Evolutionary conservation across 2,329 filamentous ascomycete species (phyloP), one percentile per base, ranked within the genome.

Genomic region (Thielaviopsis populi): DNA sequence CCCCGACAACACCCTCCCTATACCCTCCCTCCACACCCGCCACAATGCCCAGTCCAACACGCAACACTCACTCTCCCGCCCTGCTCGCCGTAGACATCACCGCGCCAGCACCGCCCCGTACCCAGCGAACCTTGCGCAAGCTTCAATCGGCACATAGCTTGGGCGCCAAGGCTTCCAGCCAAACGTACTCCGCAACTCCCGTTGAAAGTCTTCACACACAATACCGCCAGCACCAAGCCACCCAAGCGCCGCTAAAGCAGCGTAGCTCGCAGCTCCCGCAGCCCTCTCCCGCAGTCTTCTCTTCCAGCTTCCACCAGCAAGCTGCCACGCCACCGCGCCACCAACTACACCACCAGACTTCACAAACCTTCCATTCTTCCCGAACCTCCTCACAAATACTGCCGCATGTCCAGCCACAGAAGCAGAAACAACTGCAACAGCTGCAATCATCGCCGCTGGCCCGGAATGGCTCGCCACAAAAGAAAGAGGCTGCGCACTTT

Each of bases 71-170:
- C 27, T 42, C 41, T 37, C 48, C 53, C 27, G 27, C 24, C 6
- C 4, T 19, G 15, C 58, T 63, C 11, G 65, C 63, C 42, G 74
- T 77, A 46, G 76, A 81, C 67, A 75, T 81, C 63, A 77, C 81
- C 69, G 73, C 79, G 59, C 79, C 83, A 67, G 78, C 82, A 27
- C 85, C 84, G 33, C 84, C 85, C 53, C 80, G 83, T 67, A 83
- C 83, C 30, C 82, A 85, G 71, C 83, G 87, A 69, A 80, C 82
- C 58, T 78, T 91, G 66, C 83, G 88, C 69, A 86, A 86, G 71
- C 82, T 89, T 37, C 86, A 90, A 73, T 91, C 88, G 40, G 87
- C 88, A 61, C 87, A 90, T 75, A 78, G 81, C 73, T 74, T 89
- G 63, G 83, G 83, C 71, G 71, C 86, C 67, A 80, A 81, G 69